Percentiles rank a stretch among this genome's conserved stretches.
Conservation (phyloP, 208 protist species). For the Strigomonas culicis region DNA sequence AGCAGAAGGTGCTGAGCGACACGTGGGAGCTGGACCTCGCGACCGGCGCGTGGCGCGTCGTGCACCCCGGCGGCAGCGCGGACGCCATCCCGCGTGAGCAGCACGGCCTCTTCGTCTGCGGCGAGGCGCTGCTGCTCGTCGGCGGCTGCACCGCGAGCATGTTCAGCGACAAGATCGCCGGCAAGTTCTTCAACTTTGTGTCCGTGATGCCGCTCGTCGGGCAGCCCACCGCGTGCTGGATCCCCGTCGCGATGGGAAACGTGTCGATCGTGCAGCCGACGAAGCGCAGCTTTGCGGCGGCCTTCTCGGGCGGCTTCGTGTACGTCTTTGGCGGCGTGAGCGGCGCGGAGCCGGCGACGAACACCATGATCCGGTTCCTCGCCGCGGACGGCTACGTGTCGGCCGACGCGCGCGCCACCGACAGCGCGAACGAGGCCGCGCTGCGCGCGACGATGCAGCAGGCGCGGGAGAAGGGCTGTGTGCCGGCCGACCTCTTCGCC, state of each 20-base stretch:
- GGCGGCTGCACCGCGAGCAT: constrained; percentile 58
- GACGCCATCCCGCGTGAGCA: constrained; percentile 62
- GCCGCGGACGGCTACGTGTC: constrained; percentile 75
- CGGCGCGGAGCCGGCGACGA: constrained; percentile 60
- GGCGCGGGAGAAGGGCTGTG: constrained; percentile 20
- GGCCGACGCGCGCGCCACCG: constrained; percentile 21
- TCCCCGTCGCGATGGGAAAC: constrained; percentile 80
- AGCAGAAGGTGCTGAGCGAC: constrained; percentile 37
- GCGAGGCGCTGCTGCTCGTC: constrained; percentile 63
- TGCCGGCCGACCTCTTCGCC: constrained; percentile 36
- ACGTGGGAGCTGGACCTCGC: constrained; percentile 68
- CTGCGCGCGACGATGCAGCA: constrained; percentile 30
- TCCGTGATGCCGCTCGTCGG: constrained; percentile 47
- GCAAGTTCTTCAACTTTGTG: constrained; percentile 71
- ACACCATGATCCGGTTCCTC: constrained; percentile 73
- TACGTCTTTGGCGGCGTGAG: constrained; percentile 77
- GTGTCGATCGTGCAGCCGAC: constrained; percentile 52
- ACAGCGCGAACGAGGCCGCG: constrained; percentile 21
- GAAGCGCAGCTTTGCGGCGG: constrained; percentile 65
- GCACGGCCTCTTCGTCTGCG: constrained; percentile 67
- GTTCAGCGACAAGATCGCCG: constrained; percentile 31
- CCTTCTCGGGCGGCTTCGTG: constrained; percentile 77
- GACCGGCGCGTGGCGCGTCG: constrained; percentile 43
- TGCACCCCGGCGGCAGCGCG: constrained; percentile 55
- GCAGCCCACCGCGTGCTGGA: constrained; percentile 50